Percentiles rank a stretch among this genome's conserved stretches.
Evolutionary conservation across 495 filamentous ascomycete genomes (phyloP).

Genomic region (Aspergillus coremiiformis): DNA sequence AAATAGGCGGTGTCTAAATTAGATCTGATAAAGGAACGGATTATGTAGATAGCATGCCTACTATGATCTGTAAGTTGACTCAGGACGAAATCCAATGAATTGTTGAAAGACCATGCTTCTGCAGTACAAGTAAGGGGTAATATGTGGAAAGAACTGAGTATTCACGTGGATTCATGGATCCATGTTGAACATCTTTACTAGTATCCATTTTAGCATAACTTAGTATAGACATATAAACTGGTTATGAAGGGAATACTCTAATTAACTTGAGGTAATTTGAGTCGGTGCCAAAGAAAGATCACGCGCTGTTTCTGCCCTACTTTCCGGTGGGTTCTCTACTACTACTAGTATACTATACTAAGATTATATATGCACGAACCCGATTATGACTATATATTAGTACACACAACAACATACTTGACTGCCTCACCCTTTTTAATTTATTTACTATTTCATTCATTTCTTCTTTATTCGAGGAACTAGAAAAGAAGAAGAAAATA

Average conservation of each 20-base stretch:
- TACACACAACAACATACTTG: background rate
- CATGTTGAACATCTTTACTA: no score
- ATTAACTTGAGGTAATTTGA: no score
- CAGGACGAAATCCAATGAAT: background rate
- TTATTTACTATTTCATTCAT: background rate
- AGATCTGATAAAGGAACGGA: background rate
- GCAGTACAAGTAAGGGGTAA: background rate
- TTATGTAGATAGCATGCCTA: background rate
- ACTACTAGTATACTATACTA: no score
- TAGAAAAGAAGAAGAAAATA: background rate
- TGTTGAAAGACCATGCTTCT: background rate
- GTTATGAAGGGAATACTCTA: no score
- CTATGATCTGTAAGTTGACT: slow-evolving; percentile 11
- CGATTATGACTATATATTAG: background rate
- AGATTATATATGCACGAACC: background rate
- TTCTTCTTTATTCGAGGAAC: background rate
- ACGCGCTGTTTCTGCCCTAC: no score
- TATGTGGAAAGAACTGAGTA: background rate
- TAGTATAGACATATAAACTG: no score
- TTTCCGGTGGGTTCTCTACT: no score
- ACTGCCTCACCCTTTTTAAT: background rate
- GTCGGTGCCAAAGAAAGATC: no score
- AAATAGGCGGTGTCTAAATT: background rate
- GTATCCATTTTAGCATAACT: no score
- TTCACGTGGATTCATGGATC: no score